Conservation (phyloP, 2,329 filamentous ascomycete species). For the Colletotrichum incanum region DNA sequence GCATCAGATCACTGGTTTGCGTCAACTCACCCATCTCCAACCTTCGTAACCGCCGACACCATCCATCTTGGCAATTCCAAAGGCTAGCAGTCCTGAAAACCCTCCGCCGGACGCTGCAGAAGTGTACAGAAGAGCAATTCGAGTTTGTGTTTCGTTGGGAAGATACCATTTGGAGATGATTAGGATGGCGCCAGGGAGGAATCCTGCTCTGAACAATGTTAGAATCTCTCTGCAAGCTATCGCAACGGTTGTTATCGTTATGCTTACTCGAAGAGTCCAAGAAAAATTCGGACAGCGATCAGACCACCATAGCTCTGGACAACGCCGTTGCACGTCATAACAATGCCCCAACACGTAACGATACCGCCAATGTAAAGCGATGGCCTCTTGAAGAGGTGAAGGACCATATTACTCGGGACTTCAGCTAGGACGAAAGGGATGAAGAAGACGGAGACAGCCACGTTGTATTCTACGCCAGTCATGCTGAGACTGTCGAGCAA, state of each 20-base stretch:
- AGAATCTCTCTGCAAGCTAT: neutral
- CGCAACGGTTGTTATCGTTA: neutral
- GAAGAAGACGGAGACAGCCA: conserved; percentile 73
- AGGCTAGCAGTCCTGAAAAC: conserved; percentile 63
- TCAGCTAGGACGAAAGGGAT: conserved; percentile 71
- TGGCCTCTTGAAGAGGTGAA: conserved; percentile 57
- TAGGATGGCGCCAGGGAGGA: conserved; percentile 52
- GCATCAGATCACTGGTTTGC: no score
- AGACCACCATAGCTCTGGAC: conserved; percentile 58
- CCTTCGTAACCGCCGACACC: conserved; percentile 59
- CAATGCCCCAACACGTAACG: conserved; percentile 55
- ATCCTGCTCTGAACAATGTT: conserved; percentile 49
- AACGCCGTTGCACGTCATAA: conserved; percentile 56
- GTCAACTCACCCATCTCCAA: conserved; percentile 60
- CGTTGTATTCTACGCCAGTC: conserved; percentile 71
- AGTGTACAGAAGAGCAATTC: conserved; percentile 55
- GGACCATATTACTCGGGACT: conserved; percentile 58
- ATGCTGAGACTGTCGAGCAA: conserved; percentile 68
- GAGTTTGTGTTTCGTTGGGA: conserved; percentile 49
- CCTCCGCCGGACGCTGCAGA: conserved; percentile 57
- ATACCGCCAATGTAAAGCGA: conserved; percentile 59
- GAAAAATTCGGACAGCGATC: conserved; percentile 57
- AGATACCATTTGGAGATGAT: conserved; percentile 54
- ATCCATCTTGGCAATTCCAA: conserved; percentile 62
- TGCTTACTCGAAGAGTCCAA: conserved; percentile 55